Evolutionary conservation across 2,329 filamentous ascomycete genomes (phyloP), one percentile per base, ranked within the genome.

Genomic region (Cryphonectria naterciae): DNA sequence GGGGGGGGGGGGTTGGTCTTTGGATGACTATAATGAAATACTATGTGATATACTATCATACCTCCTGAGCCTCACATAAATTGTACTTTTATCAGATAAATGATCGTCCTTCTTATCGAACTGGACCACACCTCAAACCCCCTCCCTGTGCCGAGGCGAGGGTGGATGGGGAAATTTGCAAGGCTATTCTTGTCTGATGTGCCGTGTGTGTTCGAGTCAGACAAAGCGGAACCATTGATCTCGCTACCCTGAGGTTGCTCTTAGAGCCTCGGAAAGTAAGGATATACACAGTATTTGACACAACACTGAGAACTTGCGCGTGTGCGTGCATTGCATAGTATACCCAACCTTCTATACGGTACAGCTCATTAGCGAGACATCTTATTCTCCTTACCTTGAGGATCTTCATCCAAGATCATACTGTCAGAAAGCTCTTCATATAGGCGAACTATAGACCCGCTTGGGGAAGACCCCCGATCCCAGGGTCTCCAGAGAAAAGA

Each of bases 151-250:
- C 17, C 17, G 11, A 17, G 25, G 52, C n/a, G n/a, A 25, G 52
- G n/a, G 28, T 25, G 22, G 25, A 10, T 25, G 54, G 54, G 54
- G 25, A 7, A 58, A 58, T 32, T 32, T 58, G 54, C 54, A 58
- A 22, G 46, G 54, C 15, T 58, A 32, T 58, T 58, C 54, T 58
- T 28, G 54, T 19, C 54, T 58, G 22, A 28, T 32, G 25, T 58
- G 54, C 54, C 54, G 54, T 58, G 54, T 32, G 25, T 58, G 54
- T 32, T 8, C 54, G 54, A 58, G 54, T 58, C 54, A 58, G 54
- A 35, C 28, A 58, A 58, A 58, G 54, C 25, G 54, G 54, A 32
- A 58, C 54, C 54, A 58, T 58, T 58, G 54, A 58, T 58, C 54
- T 58, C 54, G 54, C 54, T 58, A 58, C 54, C 54, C 28, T 49